phyloP scores from a whole-genome alignment of 345 rosid species.

The Salix exigua region DNA sequence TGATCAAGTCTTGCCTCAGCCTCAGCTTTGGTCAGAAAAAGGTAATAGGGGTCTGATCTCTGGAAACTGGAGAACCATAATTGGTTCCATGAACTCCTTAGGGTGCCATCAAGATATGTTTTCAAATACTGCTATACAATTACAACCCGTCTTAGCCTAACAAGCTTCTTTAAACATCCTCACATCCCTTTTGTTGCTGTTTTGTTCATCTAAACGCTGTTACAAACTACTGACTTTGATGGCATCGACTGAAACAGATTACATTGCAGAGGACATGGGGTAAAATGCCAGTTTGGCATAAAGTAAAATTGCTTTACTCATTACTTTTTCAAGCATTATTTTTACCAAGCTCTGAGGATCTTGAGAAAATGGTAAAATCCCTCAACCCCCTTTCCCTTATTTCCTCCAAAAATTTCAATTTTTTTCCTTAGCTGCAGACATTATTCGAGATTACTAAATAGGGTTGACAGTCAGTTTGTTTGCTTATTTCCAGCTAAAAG shows the following conservation, averaged over 20 bases:
- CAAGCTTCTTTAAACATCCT: neutral
- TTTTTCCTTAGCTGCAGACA: neutral
- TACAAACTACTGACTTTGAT: neutral
- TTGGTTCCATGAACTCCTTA: too few species aligned
- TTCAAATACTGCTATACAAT: too few species aligned
- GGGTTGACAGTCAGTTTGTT: conserved; percentile 16
- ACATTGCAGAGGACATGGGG: conserved; percentile 75
- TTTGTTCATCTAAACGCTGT: neutral
- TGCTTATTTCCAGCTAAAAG: conserved; percentile 60
- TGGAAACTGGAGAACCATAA: too few species aligned
- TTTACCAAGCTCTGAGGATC: conserved; percentile 69
- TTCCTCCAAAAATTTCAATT: neutral
- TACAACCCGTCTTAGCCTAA: too few species aligned
- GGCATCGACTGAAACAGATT: conserved; percentile 45
- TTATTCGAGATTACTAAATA: conserved; percentile 5
- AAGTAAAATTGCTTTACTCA: conserved; percentile 60
- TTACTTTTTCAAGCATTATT: conserved; percentile 74
- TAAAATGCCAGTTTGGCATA: conserved; percentile 91
- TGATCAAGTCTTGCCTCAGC: neutral
- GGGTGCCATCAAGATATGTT: too few species aligned
- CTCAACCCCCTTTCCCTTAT: neutral
- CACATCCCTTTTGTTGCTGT: neutral
- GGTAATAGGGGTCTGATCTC: too few species aligned
- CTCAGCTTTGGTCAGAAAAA: too few species aligned
- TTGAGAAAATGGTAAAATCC: conserved; percentile 64